These are phyloP conservation scores for Sanghuangporus sanghuang DNA, from an alignment of 1,284 basidiomycete genomes.

Conservation along the genomic window DNA sequence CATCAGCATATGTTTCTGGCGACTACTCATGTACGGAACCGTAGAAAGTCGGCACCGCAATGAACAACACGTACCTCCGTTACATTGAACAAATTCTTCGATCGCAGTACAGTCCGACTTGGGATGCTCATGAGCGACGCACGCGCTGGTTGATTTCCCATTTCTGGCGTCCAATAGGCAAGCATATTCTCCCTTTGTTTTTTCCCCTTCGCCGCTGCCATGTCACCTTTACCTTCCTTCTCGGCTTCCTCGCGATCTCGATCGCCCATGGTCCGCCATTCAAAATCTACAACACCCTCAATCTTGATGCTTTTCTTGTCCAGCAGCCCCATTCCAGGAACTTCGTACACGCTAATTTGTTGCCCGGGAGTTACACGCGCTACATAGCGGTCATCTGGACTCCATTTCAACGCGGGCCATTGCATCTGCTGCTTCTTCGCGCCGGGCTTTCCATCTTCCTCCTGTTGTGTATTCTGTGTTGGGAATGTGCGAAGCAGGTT, in stretches of 20 bases:
- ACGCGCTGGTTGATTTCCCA: conserved; percentile 93
- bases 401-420: conserved; percentile 99
- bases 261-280: conserved; percentile 96
- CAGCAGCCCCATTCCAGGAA: conserved; percentile 90
- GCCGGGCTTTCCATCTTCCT: conserved; percentile 35
- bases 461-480: conserved; percentile 32
- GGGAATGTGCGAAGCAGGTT: conserved; percentile 93
- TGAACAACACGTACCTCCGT: conserved; percentile 67
- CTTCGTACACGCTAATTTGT: conserved; percentile 95
- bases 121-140: conserved; percentile 93
- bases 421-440: conserved; percentile 75
- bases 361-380: conserved; percentile 86
- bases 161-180: conserved; percentile 97
- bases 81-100: conserved; percentile 99
- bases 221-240: conserved; percentile 42
- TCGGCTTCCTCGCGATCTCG: conserved; percentile 76
- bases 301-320: conserved; percentile 99
- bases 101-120: conserved; percentile 77
- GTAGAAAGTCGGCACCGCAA: conserved; percentile 4
- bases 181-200: conserved; percentile 90
- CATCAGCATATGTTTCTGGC: not conserved
- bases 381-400: conserved; percentile 93
- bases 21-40: not conserved
- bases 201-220: conserved; percentile 40
- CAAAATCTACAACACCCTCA: conserved; percentile 97